Evolutionary conservation across 179 eudicot genomes (phyloP), one percentile per base, ranked within the genome.

Genomic region (Spinacia oleracea): DNA sequence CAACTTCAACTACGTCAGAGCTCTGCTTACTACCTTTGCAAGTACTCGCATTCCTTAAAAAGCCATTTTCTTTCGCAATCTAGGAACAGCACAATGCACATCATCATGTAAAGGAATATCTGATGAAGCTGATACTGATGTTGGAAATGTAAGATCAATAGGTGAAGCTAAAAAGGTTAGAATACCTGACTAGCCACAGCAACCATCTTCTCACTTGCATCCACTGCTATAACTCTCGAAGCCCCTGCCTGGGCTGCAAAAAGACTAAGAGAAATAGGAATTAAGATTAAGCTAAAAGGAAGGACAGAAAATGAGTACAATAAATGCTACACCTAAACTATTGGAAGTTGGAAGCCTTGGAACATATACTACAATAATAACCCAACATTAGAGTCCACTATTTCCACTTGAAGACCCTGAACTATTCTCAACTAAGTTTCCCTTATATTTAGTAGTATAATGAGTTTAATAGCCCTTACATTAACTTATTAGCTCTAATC

Each of bases 221-320:
- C 98, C 82, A 91, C 93, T 77, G 97, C 97, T 84, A 89, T 81
- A 51, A 95, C 97, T 81, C 89, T 86, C n/a, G 97, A 87, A 64
- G 98, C 98, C 69, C 98, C 98, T 71, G 95, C 95, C 84, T 89
- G 90, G 79, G 97, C 96, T 87, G 98, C 97, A 87, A 95, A 95
- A 29, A 95, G 91, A 78, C 98, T 95, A 83, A 72, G 78, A 72
- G 78, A 81, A 66, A 85, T 64, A 81, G 84, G 50, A 70, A 76
- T 55, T 43, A 73, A 74, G 75, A 80, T 77, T 50, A 74, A 76
- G 81, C 42, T 21, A 58, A 2, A 74, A 48, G n/a, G n/a, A n/a
- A n/a, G n/a, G 48, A 60, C 53, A 75, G 43, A 62, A 11, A 64
- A 59, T 42, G n/a, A 31, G 15, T n/a, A 48, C 18, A n/a, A 43